phyloP scores from a whole-genome alignment of 768 basidiomycete species.

The Boletus vermiculosoides region DNA sequence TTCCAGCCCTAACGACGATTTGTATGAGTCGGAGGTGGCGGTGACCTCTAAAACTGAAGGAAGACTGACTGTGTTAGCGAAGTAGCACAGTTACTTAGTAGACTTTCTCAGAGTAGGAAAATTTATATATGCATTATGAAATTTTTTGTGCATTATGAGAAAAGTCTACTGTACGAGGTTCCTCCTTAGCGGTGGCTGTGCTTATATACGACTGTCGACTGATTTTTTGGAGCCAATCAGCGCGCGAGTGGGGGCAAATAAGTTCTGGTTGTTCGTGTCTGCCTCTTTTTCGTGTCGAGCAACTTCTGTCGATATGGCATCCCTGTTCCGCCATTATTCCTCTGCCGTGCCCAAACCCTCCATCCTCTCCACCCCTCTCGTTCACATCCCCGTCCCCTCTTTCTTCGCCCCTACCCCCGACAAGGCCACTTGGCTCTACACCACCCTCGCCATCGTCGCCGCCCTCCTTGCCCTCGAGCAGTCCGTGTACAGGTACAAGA shows the following conservation, averaged over 20 bases:
- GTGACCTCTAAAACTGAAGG: neutral
- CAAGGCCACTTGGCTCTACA: conserved; percentile 56
- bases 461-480: conserved; percentile 86
- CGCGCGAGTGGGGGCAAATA: conserved; percentile 1
- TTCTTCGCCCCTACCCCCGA: conserved; percentile 36
- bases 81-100: no score
- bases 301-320: conserved; percentile 30
- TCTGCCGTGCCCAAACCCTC: conserved; percentile 41
- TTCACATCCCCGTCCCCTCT: conserved; percentile 48
- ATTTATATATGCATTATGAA: no score
- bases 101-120: no score
- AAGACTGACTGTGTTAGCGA: no score
- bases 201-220: conserved; percentile 12
- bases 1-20: neutral
- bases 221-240: conserved; percentile 30
- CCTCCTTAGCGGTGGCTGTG: conserved; percentile 20
- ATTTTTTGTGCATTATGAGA: no score
- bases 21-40: neutral
- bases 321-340: conserved; percentile 32
- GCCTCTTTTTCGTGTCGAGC: neutral
- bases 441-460: conserved; percentile 64
- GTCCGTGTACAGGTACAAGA: conserved; percentile 84
- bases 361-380: conserved; percentile 39
- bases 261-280: neutral
- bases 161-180: no score